Evolutionary conservation across 371 early-diverging fungal species (phyloP).

Genomic region (Batkoa obscura): DNA sequence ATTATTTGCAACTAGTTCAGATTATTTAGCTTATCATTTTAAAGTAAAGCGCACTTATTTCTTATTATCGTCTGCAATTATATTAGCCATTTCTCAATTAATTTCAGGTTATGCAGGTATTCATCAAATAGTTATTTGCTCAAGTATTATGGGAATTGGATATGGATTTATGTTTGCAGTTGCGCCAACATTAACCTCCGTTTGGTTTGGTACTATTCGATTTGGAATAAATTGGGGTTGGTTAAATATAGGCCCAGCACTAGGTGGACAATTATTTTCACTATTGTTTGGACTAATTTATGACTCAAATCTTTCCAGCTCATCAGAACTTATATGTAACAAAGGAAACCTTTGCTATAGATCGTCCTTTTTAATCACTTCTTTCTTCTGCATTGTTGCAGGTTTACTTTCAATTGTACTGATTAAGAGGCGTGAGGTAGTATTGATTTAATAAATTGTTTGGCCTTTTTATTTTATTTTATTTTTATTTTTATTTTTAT

Average conservation of each 20-base stretch:
- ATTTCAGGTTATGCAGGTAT: constrained; percentile 8
- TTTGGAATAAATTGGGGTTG: constrained; percentile 22
- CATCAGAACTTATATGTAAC: neutral
- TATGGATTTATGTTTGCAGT: constrained; percentile 19
- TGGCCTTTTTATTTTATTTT: neutral
- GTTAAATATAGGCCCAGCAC: constrained; percentile 13
- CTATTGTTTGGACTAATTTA: constrained; percentile 17
- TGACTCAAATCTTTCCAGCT: constrained; percentile 9
- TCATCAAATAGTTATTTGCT: constrained; percentile 8
- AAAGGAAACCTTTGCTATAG: constrained; percentile 5
- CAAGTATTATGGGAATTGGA: constrained; percentile 15
- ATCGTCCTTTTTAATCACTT: constrained; percentile 4
- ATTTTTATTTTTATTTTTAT: neutral
- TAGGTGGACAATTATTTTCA: constrained; percentile 17
- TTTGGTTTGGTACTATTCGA: constrained; percentile 16
- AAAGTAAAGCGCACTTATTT: constrained; percentile 8
- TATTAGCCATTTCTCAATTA: constrained; percentile 13
- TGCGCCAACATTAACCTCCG: constrained; percentile 16
- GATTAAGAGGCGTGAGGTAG: no score
- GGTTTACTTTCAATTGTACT: no score
- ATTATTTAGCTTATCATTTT: constrained; percentile 11
- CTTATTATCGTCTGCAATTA: constrained; percentile 12
- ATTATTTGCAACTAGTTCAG: constrained; percentile 15
- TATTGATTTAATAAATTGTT: no score
- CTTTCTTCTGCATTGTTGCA: neutral